Percentiles rank a stretch among this genome's conserved stretches.
phyloP scores from a whole-genome alignment of 768 basidiomycete species.

The Flagelloscypha sp. region DNA sequence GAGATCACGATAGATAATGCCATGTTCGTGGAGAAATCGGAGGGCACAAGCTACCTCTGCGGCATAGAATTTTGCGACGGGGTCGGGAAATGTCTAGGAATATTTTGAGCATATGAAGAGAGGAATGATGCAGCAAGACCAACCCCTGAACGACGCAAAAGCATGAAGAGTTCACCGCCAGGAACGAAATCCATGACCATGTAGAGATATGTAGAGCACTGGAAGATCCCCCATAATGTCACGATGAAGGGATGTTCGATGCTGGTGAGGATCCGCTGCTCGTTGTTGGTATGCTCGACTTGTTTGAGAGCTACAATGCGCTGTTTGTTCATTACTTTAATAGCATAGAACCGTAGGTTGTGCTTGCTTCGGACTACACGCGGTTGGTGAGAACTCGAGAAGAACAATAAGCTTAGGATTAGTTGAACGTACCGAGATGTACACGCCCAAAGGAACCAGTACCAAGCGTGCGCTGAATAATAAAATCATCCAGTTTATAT shows the following conservation, averaged over 20 bases:
- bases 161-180: constrained; percentile 93
- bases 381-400: no score
- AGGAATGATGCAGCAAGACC: constrained; percentile 24
- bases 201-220: constrained; percentile 87
- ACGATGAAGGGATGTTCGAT: constrained; percentile 92
- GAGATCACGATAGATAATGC: constrained; percentile 95
- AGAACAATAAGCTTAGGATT: constrained; percentile 6
- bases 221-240: constrained; percentile 94
- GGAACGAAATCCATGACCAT: constrained; percentile 98
- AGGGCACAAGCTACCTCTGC: constrained; percentile 92
- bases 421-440: constrained; percentile 53
- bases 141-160: constrained; percentile 84
- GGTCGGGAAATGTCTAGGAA: constrained; percentile 82
- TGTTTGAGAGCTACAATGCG: constrained; percentile 90
- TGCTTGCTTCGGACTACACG: constrained; percentile 77
- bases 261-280: constrained; percentile 75
- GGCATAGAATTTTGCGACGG: constrained; percentile 96
- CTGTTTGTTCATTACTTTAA: constrained; percentile 92
- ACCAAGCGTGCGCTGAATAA: constrained; percentile 76
- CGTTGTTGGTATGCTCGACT: constrained; percentile 95
- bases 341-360: constrained; percentile 91
- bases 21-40: constrained; percentile 75
- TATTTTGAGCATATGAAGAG: constrained; percentile 12
- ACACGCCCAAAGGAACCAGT: constrained; percentile 99
- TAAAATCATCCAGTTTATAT: constrained; percentile 73